Base-by-base conservation (phyloP, 139 green algal species). In the Dunaliella primolecta region DNA sequence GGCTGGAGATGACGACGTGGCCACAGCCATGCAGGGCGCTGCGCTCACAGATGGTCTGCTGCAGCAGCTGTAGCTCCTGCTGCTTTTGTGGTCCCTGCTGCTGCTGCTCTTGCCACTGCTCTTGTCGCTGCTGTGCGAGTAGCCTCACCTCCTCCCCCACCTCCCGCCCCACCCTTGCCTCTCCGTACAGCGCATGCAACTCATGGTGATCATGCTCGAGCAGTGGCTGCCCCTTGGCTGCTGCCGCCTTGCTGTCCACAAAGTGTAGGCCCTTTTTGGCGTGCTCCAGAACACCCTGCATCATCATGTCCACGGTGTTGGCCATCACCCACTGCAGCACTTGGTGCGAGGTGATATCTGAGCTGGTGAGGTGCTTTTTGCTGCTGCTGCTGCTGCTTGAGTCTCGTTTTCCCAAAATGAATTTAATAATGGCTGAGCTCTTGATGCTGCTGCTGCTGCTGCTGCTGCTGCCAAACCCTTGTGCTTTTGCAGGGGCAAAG, bases 231-330 rank as follows among this genome's bases (percentile, higher is more conserved):
- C 46, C 46, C 46, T 75, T 37, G 25, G 91, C 57, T 2, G 89
- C 88, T 0, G 72, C 84, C 1, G 32, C 75, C 30, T 46, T 32
- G 0, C 84, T 90, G 31, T 55, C 79, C 2, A 85, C 87, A 82
- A 90, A 94, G 35, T 83, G 84, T 56, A 91, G 80, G 1, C 89
- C 90, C 77, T 94, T 86, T 1, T 83, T 38, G 0, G 88, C 84
- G 83, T 84, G 88, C 70, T 88, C 80, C 70, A 84, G 75, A 31
- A 91, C 70, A 1, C 88, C 88, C 1, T 46, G 35, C 83, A 82
- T 77, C 25, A 75, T 92, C n/a, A 85, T 81, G 0, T 85, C 20
- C 75, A 90, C 90, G 33, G 88, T 94, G 83, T 90, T 90, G 76
- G 30, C 1, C 84, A 89, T 86, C 0, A 81, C 86, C 85, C 85